phyloP scores from a whole-genome alignment of 2,329 filamentous ascomycete genomes.

The Alternaria postmessia region DNA sequence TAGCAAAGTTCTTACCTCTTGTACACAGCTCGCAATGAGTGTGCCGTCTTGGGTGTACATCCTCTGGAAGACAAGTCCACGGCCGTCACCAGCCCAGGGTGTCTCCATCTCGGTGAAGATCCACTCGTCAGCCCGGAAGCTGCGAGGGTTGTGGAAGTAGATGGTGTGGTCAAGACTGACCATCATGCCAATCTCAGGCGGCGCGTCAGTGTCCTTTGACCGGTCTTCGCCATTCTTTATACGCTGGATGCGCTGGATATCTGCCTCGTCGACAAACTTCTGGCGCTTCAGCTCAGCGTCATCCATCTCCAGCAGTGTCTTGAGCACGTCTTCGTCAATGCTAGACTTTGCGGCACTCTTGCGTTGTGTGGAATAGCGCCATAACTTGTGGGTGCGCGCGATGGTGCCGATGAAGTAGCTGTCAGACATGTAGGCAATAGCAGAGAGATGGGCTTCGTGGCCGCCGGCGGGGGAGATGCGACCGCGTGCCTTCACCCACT shows the following conservation, averaged over 20 bases:
- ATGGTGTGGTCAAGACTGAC: constrained; percentile 78
- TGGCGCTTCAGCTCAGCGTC: constrained; percentile 53
- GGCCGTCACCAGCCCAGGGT: constrained; percentile 80
- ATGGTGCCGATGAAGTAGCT: constrained; percentile 93
- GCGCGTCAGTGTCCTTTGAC: constrained; percentile 56
- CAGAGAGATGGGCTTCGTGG: constrained; percentile 81
- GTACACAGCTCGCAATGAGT: constrained; percentile 79
- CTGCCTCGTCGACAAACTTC: constrained; percentile 58
- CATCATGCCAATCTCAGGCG: constrained; percentile 80
- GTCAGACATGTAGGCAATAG: constrained; percentile 92
- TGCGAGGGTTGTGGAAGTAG: constrained; percentile 62
- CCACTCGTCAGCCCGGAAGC: constrained; percentile 69
- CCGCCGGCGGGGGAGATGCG: constrained; percentile 77
- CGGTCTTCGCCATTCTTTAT: constrained; percentile 52
- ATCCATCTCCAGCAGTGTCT: constrained; percentile 56
- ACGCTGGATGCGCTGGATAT: constrained; percentile 55
- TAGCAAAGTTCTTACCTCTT: constrained; percentile 65
- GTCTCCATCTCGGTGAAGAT: constrained; percentile 82
- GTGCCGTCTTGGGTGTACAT: constrained; percentile 76
- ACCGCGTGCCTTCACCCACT: constrained; percentile 79
- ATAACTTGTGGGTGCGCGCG: constrained; percentile 79
- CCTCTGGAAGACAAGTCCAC: constrained; percentile 77
- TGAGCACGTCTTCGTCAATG: constrained; percentile 54
- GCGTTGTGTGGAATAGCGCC: constrained; percentile 69
- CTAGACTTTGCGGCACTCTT: constrained; percentile 47